Evolutionary conservation across 805 yeast genomes (phyloP), one percentile per base, ranked within the genome.

Genomic region (Tetrapisispora fleetii): DNA sequence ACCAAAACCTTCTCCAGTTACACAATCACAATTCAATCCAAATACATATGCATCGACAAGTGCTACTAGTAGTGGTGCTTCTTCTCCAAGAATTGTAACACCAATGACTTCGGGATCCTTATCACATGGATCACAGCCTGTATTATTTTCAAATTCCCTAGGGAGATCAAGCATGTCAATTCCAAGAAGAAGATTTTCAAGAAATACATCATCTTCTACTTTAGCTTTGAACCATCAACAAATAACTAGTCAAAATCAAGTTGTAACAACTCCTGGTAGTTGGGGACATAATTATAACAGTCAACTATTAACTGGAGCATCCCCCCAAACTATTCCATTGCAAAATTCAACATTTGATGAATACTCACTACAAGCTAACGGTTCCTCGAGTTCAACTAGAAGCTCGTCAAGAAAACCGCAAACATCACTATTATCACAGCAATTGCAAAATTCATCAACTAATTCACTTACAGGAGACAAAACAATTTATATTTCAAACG

Each of bases 371-470:
- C 50, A 55, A 7, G 52, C 40, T n/a, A 53, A 52, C 30, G 37
- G 37, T 9, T 51, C 56, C 13, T 51, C 55, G 5, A 44, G 47
- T 13, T 35, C 46, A 10, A 45, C 58, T 8, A 49, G 52, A n/a
- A 39, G 54, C 6, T 48, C 52, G 19, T 53, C 59, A 10, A 57
- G 51, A 18, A 58, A 56, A 40, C 50, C 59, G 10, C 67, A 62
- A 30, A 63, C 67, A 3, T 66, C 70, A 9, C 49, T 66, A 36
- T 43, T 66, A 27, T 64, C 68, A 2, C 70, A 66, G 45, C 69
- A 64, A 48, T 43, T 64, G 22, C 67, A 61, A 37, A 59, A 58
- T 41, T 57, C 63, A 11, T 56, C 63, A 14, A 37, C 37, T n/a
- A 28, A 45, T 3, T 17, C 11, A 9, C 21, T n/a, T 27, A 11